phyloP scores from a whole-genome alignment of 169 alveolate genomes.

The Babesia caballi region DNA sequence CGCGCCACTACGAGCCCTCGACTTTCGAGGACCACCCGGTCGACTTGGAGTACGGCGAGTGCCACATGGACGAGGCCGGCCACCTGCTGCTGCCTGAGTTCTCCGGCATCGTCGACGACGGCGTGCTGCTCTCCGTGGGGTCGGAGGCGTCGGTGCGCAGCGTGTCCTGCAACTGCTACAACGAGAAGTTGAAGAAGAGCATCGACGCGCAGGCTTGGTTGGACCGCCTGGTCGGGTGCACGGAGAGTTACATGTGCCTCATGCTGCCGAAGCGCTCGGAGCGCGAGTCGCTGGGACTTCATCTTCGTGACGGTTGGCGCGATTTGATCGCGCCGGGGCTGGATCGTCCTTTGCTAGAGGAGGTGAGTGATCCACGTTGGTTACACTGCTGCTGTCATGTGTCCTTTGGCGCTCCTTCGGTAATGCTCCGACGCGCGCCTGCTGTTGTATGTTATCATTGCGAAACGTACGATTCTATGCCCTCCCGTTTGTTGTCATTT shows the following conservation, averaged over 20 bases:
- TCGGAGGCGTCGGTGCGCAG: slow-evolving; percentile 37
- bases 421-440: no score
- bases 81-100: slow-evolving; percentile 31
- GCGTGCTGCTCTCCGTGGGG: slow-evolving; percentile 47
- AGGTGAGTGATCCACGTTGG: slow-evolving; percentile 64
- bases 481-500: no score
- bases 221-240: slow-evolving; percentile 70
- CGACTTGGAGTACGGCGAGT: slow-evolving; percentile 62
- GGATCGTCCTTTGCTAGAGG: slow-evolving; percentile 65
- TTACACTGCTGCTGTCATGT: no score
- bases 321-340: slow-evolving; percentile 63
- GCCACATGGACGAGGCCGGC: slow-evolving; percentile 66
- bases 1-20: slow-evolving; percentile 78
- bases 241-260: slow-evolving; percentile 76
- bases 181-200: slow-evolving; percentile 52
- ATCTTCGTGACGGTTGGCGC: slow-evolving; percentile 77
- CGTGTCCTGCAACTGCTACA: slow-evolving; percentile 62
- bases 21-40: slow-evolving; percentile 69
- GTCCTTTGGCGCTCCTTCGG: no score
- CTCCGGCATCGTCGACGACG: slow-evolving; percentile 20
- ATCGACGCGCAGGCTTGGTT: slow-evolving; percentile 68
- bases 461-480: no score
- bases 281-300: slow-evolving; percentile 67
- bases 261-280: slow-evolving; percentile 76
- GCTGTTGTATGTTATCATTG: no score